Conservation (phyloP, 768 basidiomycete species). For the Lyophyllum shimeji region DNA sequence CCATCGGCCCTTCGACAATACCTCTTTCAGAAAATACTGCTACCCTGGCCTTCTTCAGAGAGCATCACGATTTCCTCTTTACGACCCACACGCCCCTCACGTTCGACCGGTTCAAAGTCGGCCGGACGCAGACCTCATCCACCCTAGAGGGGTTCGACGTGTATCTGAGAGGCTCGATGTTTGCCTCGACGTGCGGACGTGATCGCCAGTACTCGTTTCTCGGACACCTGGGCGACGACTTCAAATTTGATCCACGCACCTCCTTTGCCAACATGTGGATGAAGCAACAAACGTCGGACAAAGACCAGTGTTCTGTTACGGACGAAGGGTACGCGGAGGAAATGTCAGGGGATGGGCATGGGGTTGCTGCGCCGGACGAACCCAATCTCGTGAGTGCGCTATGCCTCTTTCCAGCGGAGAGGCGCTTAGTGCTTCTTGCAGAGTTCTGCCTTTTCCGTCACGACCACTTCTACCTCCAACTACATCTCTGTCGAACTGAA, state of each 20-base stretch:
- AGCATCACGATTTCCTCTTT: slow-evolving; percentile 22
- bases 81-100: slow-evolving; percentile 3
- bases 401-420: neutral
- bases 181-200: slow-evolving; percentile 8
- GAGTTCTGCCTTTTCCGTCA: slow-evolving; percentile 22
- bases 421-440: neutral
- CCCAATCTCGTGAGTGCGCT: slow-evolving; percentile 12
- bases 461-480: slow-evolving; percentile 25
- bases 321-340: slow-evolving; percentile 19
- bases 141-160: slow-evolving; percentile 37
- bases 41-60: slow-evolving; percentile 27
- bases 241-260: slow-evolving; percentile 22
- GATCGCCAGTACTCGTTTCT: slow-evolving; percentile 11
- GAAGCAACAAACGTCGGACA: slow-evolving; percentile 3
- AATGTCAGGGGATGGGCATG: neutral
- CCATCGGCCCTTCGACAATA: slow-evolving; percentile 19
- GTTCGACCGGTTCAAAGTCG: slow-evolving; percentile 6
- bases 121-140: slow-evolving; percentile 34
- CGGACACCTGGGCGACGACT: slow-evolving; percentile 15
- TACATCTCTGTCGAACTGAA: slow-evolving; percentile 19
- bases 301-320: slow-evolving; percentile 5
- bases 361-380: slow-evolving; percentile 1
- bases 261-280: slow-evolving; percentile 16
- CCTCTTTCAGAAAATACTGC: slow-evolving; percentile 20
- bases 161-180: slow-evolving; percentile 31